phyloP scores from a whole-genome alignment of 2,329 filamentous ascomycete genomes.

The Alternaria sp. region DNA sequence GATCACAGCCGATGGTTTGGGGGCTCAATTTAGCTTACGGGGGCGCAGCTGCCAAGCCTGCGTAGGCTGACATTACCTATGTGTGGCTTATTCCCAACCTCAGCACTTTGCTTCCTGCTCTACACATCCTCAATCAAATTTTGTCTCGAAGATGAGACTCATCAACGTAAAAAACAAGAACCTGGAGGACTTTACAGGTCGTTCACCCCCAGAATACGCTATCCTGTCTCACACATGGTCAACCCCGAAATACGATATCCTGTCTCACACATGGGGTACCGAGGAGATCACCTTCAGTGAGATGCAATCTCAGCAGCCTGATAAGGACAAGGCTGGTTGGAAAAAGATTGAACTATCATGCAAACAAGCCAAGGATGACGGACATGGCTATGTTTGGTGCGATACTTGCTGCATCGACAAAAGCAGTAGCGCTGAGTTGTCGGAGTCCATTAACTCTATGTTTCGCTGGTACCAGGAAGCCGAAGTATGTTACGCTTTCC shows the following conservation, averaged over 20 bases:
- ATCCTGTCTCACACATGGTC: neutral
- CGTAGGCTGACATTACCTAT: neutral
- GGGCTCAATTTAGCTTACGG: neutral
- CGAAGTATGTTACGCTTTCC: neutral
- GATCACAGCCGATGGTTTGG: neutral
- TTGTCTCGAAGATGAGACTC: neutral
- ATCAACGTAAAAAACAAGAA: neutral
- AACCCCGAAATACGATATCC: too few relatives aligned
- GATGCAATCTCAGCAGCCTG: neutral
- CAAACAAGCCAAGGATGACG: neutral
- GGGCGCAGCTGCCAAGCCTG: neutral
- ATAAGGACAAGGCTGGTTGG: fast-evolving
- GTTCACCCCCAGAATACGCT: too few relatives aligned
- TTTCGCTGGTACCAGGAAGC: neutral
- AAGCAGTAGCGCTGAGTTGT: neutral
- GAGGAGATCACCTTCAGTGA: neutral
- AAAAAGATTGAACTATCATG: neutral
- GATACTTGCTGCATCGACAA: neutral
- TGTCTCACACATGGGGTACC: neutral
- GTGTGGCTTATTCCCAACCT: neutral
- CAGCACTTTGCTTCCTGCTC: neutral
- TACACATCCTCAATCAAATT: neutral
- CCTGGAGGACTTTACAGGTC: neutral
- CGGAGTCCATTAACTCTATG: neutral
- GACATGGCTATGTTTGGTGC: neutral